These are phyloP conservation scores for Allium cepa DNA, from an alignment of 106 monocot genomes.

Conservation along the genomic window DNA sequence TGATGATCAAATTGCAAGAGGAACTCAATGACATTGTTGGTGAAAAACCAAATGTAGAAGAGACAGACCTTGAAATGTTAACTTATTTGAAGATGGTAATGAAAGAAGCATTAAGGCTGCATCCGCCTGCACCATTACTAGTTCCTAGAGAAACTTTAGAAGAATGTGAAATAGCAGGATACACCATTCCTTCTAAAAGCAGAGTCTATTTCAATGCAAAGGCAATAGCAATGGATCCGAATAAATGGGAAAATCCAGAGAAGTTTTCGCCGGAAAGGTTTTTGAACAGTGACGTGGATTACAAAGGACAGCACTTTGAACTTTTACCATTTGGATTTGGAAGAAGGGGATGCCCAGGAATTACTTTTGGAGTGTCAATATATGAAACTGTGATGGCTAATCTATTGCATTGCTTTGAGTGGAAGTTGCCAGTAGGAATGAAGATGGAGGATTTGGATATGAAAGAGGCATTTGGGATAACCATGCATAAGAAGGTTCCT, in stretches of 20 bases:
- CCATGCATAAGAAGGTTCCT: constrained; percentile 1
- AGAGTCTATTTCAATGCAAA: background rate
- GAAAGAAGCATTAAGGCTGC: constrained; percentile 7
- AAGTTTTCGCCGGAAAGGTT: constrained; percentile 10
- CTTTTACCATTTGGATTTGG: constrained; percentile 13
- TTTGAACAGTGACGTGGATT: background rate
- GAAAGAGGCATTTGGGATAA: constrained; percentile 1
- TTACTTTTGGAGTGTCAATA: background rate
- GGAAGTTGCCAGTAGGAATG: constrained; percentile 11
- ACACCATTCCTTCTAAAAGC: constrained; percentile 5
- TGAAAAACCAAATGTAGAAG: constrained; percentile 8
- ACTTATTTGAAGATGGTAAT: constrained; percentile 6
- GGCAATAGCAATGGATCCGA: constrained; percentile 8
- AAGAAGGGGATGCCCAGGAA: constrained; percentile 10
- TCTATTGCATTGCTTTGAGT: constrained; percentile 7
- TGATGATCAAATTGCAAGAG: constrained; percentile 11
- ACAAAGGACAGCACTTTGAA: constrained; percentile 6
- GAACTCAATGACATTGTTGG: constrained; percentile 6
- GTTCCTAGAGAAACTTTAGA: constrained; percentile 3
- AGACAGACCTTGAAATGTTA: constrained; percentile 3
- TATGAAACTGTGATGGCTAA: constrained; percentile 10
- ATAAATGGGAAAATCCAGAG: constrained; percentile 4
- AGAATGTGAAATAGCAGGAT: constrained; percentile 7
- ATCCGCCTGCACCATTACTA: constrained; percentile 7
- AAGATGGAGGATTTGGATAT: constrained; percentile 1